Conservation (phyloP, 345 rosid species). For the Erodium maritimum region DNA sequence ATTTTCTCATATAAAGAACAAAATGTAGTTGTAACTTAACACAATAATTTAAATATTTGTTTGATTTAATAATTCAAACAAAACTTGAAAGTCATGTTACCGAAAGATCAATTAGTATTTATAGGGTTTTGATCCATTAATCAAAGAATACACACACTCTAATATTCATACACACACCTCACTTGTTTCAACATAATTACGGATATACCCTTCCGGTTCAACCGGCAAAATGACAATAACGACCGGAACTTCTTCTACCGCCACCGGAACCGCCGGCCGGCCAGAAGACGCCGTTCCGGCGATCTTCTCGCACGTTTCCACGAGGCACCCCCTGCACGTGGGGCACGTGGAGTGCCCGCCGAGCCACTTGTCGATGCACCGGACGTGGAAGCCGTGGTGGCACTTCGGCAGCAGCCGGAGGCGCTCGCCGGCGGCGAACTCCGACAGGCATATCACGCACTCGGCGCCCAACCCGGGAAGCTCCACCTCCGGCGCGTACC, state of each 20-base stretch:
- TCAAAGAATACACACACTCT: too few relatives aligned
- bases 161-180: too few relatives aligned
- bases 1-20: too few relatives aligned
- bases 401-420: constrained; percentile 72
- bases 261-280: constrained; percentile 20
- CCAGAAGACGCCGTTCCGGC: constrained; percentile 18
- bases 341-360: constrained; percentile 88
- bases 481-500: too few relatives aligned
- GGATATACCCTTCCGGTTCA: constrained; percentile 44
- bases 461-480: constrained; percentile 28
- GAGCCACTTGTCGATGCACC: constrained; percentile 85
- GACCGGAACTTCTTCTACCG: constrained; percentile 7
- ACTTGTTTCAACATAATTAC: too few relatives aligned
- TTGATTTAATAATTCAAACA: too few relatives aligned
- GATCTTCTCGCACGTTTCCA: constrained; percentile 66
- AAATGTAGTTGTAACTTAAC: too few relatives aligned
- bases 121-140: too few relatives aligned
- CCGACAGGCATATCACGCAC: constrained; percentile 71
- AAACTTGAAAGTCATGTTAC: too few relatives aligned
- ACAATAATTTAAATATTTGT: too few relatives aligned
- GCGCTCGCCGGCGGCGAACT: constrained; percentile 45
- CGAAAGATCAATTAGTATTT: too few relatives aligned
- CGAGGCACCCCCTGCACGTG: constrained; percentile 79
- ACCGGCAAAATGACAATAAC: constrained; percentile 34
- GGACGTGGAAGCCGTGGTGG: constrained; percentile 70